Percentiles rank a stretch among this genome's conserved stretches.
Conservation (phyloP, 2,329 filamentous ascomycete genomes). For the Fusarium sarcochroum region DNA sequence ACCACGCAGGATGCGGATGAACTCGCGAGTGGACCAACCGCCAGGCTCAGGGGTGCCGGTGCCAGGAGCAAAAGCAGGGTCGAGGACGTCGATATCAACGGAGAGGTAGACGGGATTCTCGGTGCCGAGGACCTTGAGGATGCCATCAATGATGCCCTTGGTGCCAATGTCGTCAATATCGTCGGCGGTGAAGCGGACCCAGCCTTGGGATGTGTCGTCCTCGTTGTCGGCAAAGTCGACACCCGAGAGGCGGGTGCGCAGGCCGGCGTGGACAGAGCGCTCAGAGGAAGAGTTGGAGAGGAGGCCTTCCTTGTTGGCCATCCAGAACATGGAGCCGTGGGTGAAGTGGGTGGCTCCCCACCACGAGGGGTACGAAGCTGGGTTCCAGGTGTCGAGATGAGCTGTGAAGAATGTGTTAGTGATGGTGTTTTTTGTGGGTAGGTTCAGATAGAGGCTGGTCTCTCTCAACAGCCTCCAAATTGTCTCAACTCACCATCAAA, state of each 20-base stretch:
- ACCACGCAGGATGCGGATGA: slow-evolving; percentile 85
- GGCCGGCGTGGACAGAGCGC: slow-evolving; percentile 83
- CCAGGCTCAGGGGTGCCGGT: slow-evolving; percentile 93
- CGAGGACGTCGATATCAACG: slow-evolving; percentile 87
- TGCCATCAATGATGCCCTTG: slow-evolving; percentile 76
- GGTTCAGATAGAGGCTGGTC: background rate
- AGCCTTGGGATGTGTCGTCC: slow-evolving; percentile 81
- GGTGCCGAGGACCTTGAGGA: slow-evolving; percentile 80
- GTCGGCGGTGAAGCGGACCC: slow-evolving; percentile 82
- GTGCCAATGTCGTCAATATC: slow-evolving; percentile 89
- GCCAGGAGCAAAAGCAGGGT: slow-evolving; percentile 76
- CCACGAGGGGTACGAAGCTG: slow-evolving; percentile 81
- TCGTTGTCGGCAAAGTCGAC: slow-evolving; percentile 76
- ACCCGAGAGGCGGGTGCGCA: slow-evolving; percentile 82
- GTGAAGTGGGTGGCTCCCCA: slow-evolving; percentile 81
- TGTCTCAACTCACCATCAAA: slow-evolving; percentile 67
- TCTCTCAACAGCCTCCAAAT: too few relatives aligned
- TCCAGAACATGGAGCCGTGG: slow-evolving; percentile 93
- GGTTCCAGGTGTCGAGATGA: slow-evolving; percentile 90
- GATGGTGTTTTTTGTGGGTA: background rate
- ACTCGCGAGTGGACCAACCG: slow-evolving; percentile 90
- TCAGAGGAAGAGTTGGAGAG: slow-evolving; percentile 79
- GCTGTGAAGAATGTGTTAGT: slow-evolving; percentile 46
- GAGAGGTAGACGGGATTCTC: slow-evolving; percentile 85
- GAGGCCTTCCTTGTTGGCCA: slow-evolving; percentile 84